Conservation (phyloP, 179 eudicot species). For the Silene vulgaris region DNA sequence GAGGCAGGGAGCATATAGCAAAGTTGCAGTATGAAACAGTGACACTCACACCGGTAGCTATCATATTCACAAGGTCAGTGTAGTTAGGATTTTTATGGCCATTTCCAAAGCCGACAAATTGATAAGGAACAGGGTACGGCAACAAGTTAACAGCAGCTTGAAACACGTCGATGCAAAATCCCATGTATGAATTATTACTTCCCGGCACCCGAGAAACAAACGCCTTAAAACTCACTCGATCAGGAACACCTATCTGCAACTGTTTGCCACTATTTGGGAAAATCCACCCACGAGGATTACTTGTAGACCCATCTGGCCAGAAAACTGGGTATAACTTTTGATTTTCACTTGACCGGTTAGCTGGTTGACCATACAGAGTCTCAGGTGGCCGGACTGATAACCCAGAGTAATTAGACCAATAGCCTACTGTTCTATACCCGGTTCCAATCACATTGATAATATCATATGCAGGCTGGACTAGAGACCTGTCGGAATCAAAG, state of each 20-base stretch:
- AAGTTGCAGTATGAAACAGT: neutral
- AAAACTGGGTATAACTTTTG: conserved; percentile 53
- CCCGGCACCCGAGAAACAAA: conserved; percentile 56
- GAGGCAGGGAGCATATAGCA: neutral
- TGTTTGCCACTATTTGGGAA: conserved; percentile 71
- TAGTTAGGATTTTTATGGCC: conserved; percentile 77
- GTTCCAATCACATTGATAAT: conserved; percentile 77
- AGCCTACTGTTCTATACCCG: conserved; percentile 62
- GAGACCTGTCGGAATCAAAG: conserved; percentile 53
- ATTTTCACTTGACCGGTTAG: conserved; percentile 52
- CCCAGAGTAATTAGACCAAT: conserved; percentile 85
- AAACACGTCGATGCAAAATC: conserved; percentile 88
- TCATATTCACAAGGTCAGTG: conserved; percentile 53
- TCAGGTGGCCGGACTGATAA: conserved; percentile 67
- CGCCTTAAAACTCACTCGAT: conserved; percentile 58
- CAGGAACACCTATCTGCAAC: conserved; percentile 70
- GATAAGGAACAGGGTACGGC: conserved; percentile 78
- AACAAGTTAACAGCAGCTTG: conserved; percentile 65
- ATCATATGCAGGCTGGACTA: conserved; percentile 64
- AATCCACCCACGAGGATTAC: conserved; percentile 88
- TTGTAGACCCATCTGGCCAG: conserved; percentile 77
- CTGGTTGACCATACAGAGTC: conserved; percentile 45
- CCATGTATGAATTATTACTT: conserved; percentile 54
- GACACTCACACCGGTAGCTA: conserved; percentile 64
- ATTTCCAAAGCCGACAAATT: conserved; percentile 70